Conservation (phyloP, 176 grass and related monocot genomes). For the Zea luxurians region DNA sequence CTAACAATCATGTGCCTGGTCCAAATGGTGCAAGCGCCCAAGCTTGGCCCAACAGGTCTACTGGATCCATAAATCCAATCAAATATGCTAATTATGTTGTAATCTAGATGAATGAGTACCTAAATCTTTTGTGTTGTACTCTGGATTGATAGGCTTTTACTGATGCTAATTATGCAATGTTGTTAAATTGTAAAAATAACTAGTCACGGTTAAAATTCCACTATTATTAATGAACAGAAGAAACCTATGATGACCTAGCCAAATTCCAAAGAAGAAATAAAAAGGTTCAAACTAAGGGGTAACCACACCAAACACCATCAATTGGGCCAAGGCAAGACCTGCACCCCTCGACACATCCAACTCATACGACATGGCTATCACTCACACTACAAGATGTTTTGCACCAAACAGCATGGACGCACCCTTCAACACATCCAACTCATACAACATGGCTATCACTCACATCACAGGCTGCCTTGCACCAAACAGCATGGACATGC, state of each 20-base stretch:
- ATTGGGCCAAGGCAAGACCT: background rate
- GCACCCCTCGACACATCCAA: background rate
- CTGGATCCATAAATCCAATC: background rate
- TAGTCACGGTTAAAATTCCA: background rate
- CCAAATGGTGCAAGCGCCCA: background rate
- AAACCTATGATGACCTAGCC: background rate
- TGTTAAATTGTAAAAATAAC: conserved; percentile 1
- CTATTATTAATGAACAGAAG: background rate
- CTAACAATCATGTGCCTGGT: background rate
- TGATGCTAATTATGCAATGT: background rate
- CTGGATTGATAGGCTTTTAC: background rate
- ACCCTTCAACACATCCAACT: no score
- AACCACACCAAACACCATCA: conserved; percentile 1
- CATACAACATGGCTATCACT: background rate
- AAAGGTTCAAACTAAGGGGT: background rate
- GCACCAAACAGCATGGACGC: no score
- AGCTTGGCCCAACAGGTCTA: background rate
- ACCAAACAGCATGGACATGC: background rate
- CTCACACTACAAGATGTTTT: no score
- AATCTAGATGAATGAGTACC: background rate
- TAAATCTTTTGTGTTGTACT: background rate
- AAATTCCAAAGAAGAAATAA: background rate
- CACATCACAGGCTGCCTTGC: background rate
- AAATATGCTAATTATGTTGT: background rate
- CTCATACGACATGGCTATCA: background rate